These are phyloP conservation scores for Calvatia gigantea DNA, from an alignment of 768 basidiomycete genomes.

Conservation along the genomic window DNA sequence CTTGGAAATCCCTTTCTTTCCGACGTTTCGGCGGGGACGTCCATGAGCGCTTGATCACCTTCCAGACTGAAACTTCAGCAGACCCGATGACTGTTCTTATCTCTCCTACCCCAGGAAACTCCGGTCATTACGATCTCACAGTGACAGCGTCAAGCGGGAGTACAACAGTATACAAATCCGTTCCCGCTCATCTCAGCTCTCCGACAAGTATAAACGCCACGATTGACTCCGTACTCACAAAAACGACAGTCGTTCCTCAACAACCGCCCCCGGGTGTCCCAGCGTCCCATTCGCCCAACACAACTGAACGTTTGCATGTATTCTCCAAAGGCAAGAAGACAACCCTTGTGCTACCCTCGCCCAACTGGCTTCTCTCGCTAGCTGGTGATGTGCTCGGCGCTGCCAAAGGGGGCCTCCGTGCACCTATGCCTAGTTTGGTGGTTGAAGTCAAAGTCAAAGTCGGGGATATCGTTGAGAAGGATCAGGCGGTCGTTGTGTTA, in stretches of 20 bases:
- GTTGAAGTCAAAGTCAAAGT: slow-evolving; percentile 80
- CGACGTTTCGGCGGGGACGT: slow-evolving; percentile 77
- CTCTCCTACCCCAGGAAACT: slow-evolving; percentile 27
- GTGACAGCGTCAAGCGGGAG: slow-evolving; percentile 33
- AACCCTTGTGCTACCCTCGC: slow-evolving; percentile 63
- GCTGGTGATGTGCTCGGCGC: slow-evolving; percentile 55
- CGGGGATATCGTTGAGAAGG: slow-evolving; percentile 77
- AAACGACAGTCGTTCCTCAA: slow-evolving; percentile 77
- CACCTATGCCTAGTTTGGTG: slow-evolving; percentile 92
- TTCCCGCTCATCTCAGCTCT: slow-evolving; percentile 55
- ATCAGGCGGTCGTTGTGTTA: slow-evolving; percentile 77
- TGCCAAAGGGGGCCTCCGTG: slow-evolving; percentile 62
- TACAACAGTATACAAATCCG: slow-evolving; percentile 38
- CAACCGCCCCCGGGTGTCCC: slow-evolving; percentile 49
- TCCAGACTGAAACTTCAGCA: slow-evolving; percentile 50
- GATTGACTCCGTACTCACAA: slow-evolving; percentile 43
- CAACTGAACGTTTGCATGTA: slow-evolving; percentile 74
- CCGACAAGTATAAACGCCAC: slow-evolving; percentile 52
- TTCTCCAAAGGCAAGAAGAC: slow-evolving; percentile 64
- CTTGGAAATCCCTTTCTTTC: slow-evolving; percentile 69
- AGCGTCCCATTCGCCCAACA: slow-evolving; percentile 49
- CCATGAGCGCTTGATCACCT: slow-evolving; percentile 55
- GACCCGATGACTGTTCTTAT: slow-evolving; percentile 40
- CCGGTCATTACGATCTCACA: slow-evolving; percentile 49
- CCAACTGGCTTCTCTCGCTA: slow-evolving; percentile 66